phyloP scores from a whole-genome alignment of 129 eudicot species.

The Logfia minima region DNA sequence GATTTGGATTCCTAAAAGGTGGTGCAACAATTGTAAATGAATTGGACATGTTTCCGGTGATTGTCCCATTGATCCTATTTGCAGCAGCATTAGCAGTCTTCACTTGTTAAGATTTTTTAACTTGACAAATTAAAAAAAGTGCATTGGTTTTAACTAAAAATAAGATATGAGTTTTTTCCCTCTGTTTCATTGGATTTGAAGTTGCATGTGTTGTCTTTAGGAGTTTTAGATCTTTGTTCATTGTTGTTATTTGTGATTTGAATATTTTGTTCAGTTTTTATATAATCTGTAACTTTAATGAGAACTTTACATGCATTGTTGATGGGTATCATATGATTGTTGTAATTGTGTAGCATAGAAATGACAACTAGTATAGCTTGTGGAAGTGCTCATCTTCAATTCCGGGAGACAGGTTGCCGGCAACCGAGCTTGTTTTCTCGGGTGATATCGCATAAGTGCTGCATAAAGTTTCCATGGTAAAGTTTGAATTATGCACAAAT shows the following conservation, averaged over 20 bases:
- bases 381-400: constrained; percentile 51
- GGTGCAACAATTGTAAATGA: too few species aligned
- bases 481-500: neutral
- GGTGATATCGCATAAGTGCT: constrained; percentile 35
- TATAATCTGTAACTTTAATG: neutral
- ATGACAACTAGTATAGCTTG: constrained; percentile 75
- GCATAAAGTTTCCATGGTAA: constrained; percentile 65
- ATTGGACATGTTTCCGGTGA: too few species aligned
- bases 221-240: constrained; percentile 2
- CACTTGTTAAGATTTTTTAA: too few species aligned
- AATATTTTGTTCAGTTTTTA: neutral
- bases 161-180: neutral
- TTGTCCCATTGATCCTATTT: too few species aligned
- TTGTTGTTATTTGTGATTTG: constrained; percentile 1
- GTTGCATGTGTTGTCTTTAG: constrained; percentile 4
- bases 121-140: neutral
- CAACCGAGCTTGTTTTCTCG: constrained; percentile 42
- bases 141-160: constrained; percentile 1
- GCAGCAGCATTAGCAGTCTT: too few species aligned
- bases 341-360: constrained; percentile 29
- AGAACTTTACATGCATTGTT: constrained; percentile 4
- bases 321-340: neutral
- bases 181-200: neutral
- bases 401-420: constrained; percentile 40
- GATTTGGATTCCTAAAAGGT: too few species aligned